phyloP scores from a whole-genome alignment of 176 grass and related monocot species.

The Avena eriantha region DNA sequence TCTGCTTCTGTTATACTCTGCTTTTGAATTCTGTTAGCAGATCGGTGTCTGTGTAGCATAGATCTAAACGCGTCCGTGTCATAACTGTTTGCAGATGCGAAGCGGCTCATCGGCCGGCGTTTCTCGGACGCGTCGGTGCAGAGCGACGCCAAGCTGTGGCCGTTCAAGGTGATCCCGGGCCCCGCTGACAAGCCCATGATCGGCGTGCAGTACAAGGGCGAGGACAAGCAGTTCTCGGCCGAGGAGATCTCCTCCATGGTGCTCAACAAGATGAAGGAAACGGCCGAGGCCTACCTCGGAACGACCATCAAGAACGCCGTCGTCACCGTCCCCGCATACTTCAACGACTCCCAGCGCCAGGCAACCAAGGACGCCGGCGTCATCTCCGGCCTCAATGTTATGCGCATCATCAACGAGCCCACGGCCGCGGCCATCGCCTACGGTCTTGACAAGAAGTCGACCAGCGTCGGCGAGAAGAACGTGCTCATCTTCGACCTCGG shows the following conservation, averaged over 20 bases:
- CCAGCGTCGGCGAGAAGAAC: conserved; percentile 89
- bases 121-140: conserved; percentile 83
- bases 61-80: conserved; percentile 22
- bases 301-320: conserved; percentile 81
- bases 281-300: conserved; percentile 80
- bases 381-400: conserved; percentile 86
- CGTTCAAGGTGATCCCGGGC: conserved; percentile 69
- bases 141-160: conserved; percentile 78
- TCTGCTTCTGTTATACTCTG: not conserved
- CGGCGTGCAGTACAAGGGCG: conserved; percentile 61
- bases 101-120: conserved; percentile 79
- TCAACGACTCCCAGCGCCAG: conserved; percentile 95
- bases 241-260: conserved; percentile 95
- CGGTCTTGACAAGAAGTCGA: conserved; percentile 91
- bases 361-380: conserved; percentile 90
- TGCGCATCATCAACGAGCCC: conserved; percentile 93
- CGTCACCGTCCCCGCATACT: conserved; percentile 91
- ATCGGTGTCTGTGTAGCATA: not conserved
- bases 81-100: conserved; percentile 57
- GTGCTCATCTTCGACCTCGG: conserved; percentile 96
- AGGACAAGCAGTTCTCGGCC: conserved; percentile 74
- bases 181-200: conserved; percentile 89
- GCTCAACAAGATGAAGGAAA: conserved; percentile 91
- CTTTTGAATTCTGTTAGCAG: not conserved
- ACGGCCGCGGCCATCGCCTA: conserved; percentile 91